Evolutionary conservation across 345 rosid genomes (phyloP).

Genomic region (Populus tremula): DNA sequence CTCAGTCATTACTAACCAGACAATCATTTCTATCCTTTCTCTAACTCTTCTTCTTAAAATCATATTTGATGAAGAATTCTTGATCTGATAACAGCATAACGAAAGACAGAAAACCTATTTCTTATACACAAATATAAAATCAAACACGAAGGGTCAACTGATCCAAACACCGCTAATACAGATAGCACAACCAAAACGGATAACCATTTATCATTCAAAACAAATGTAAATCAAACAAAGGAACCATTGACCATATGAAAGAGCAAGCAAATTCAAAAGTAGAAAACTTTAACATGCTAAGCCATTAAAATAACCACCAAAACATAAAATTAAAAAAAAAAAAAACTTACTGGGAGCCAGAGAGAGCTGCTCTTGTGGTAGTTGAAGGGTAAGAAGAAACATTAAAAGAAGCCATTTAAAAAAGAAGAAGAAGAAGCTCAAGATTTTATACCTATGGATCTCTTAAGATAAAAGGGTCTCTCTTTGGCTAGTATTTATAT

Average conservation of each 20-base stretch:
- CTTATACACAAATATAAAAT: background rate
- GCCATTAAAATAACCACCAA: background rate
- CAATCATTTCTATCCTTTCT: background rate
- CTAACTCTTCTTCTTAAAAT: background rate
- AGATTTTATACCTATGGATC: background rate
- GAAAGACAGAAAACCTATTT: background rate
- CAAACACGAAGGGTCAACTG: background rate
- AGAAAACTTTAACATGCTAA: background rate
- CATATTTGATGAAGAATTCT: background rate
- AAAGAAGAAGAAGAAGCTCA: background rate
- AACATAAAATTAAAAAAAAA: background rate
- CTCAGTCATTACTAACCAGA: background rate
- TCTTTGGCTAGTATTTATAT: background rate
- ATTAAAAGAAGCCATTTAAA: slow-evolving; percentile 12
- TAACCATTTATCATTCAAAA: background rate
- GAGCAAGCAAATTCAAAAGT: background rate
- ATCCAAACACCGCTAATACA: background rate
- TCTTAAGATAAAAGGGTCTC: background rate
- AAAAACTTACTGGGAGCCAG: slow-evolving; percentile 14
- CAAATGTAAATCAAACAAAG: background rate
- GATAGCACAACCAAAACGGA: background rate
- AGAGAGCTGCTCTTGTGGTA: slow-evolving; percentile 10
- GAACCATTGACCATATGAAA: background rate
- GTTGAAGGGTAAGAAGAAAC: slow-evolving; percentile 18
- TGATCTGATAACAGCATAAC: background rate